Evolutionary conservation across 129 eudicot genomes (phyloP), one percentile per base, ranked within the genome.

Genomic region (Helichrysum umbraculigerum): DNA sequence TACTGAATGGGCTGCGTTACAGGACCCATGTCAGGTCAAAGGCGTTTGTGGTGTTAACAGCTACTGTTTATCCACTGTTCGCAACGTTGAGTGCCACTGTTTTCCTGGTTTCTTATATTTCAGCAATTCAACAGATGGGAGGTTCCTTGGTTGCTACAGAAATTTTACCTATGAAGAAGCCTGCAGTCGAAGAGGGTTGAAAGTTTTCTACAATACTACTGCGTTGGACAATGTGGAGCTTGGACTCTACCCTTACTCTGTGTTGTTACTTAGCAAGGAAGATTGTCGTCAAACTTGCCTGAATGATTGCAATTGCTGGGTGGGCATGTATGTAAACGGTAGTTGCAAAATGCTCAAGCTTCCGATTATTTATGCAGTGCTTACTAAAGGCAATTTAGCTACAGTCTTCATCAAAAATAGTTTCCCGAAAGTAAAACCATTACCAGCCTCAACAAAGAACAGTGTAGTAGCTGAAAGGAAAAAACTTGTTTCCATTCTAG

Each of bases 1-100:
- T 15, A 62, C 2, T 22, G 74, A 78, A 35, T 83, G 83, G 83
- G 7, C 21, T 10, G 78, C 78, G 2, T 63, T 83, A 32, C 37
- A 70, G 37, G 82, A 79, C 35, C 71, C 28, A 0, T 83, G 87
- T 35, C 2, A 61, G 44, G 81, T 21, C 20, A 78, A 42, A 63
- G 81, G 87, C 29, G 30, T 58, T 11, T 83, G 87, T 74, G 87
- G 87, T 5, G 30, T 14, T 11, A 83, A 83, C 58, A 83, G 87
- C 58, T 83, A 79, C 71, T 83, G 87, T 68, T 0, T 15, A 5
- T 69, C 4, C 25, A 54, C 21, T 19, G 50, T 0, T 52, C 19
- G 22, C 21, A 2, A 22, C 0, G 39, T 17, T 0, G 64, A 79
- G 57, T 83, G 87, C n/a, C 50, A 3, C 0, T 83, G 87, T 50